Conservation (phyloP, 805 yeast genomes). For the Ogataea degrootiae region DNA sequence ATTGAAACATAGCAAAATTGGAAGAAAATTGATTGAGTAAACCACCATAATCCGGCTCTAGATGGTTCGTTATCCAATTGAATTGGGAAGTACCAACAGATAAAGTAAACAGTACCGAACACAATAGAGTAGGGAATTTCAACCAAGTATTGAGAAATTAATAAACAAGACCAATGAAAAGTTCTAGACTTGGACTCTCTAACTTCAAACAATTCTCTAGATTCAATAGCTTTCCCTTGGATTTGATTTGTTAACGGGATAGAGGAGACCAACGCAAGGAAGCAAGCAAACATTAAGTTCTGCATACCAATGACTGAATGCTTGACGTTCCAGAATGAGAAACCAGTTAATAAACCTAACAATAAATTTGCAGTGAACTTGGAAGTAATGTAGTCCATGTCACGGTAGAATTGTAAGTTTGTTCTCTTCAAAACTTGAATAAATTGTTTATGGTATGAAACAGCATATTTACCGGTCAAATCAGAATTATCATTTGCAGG, state of each 20-base stretch:
- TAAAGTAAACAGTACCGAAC: conserved; percentile 42
- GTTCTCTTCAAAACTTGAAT: conserved; percentile 33
- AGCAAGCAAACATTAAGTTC: conserved; percentile 46
- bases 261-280: conserved; percentile 51
- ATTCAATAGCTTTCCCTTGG: conserved; percentile 48
- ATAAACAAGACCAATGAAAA: conserved; percentile 60
- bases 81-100: conserved; percentile 32
- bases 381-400: conserved; percentile 42
- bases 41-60: conserved; percentile 44
- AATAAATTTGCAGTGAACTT: conserved; percentile 36
- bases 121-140: conserved; percentile 58
- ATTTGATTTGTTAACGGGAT: conserved; percentile 59
- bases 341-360: conserved; percentile 43
- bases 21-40: conserved; percentile 32
- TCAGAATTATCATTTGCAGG: conserved; percentile 9
- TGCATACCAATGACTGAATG: conserved; percentile 49
- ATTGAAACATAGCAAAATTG: conserved; percentile 42
- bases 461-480: conserved; percentile 31
- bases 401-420: conserved; percentile 38
- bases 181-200: conserved; percentile 68
- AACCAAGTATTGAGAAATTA: conserved; percentile 45
- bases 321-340: conserved; percentile 56
- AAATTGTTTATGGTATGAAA: conserved; percentile 38
- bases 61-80: conserved; percentile 27
- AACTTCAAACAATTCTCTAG: conserved; percentile 61